Percentiles rank a stretch among this genome's conserved stretches.
Conservation (phyloP, 148 eudicot species). For the Beta vulgaris region DNA sequence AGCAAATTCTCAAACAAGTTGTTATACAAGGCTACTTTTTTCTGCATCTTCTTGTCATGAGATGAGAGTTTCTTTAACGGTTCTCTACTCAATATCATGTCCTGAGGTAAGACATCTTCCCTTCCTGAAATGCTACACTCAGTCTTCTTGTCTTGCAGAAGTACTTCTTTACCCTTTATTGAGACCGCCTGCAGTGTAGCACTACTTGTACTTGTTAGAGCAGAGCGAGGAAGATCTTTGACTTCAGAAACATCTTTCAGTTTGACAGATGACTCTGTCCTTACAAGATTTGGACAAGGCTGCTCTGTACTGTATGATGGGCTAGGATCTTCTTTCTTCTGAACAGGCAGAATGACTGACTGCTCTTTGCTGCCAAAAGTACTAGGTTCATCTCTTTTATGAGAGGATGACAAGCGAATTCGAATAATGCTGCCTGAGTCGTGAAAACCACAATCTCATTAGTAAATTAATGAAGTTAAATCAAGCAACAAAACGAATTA, state of each 20-base stretch:
- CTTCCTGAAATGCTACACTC: too few species aligned
- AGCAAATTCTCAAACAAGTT: conserved; percentile 40
- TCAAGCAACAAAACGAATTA: not conserved
- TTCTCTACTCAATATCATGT: not conserved
- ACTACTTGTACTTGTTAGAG: conserved; percentile 8
- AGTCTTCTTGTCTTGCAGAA: too few species aligned
- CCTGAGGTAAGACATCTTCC: not conserved
- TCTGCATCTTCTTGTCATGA: conserved; percentile 30
- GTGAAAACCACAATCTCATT: not conserved
- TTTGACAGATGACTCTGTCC: not conserved
- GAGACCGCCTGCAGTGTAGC: not conserved
- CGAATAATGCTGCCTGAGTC: conserved; percentile 53
- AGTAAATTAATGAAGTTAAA: not conserved
- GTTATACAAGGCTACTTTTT: conserved; percentile 25
- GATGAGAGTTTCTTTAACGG: conserved; percentile 22
- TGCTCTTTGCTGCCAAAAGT: conserved; percentile 20
- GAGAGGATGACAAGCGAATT: conserved; percentile 40
- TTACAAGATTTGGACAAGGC: conserved; percentile 27
- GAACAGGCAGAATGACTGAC: conserved; percentile 30
- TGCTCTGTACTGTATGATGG: conserved; percentile 8
- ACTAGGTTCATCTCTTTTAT: conserved; percentile 35
- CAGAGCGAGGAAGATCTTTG: conserved; percentile 1
- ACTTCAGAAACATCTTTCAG: not conserved
- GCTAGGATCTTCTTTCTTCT: conserved; percentile 24
- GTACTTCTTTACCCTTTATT: too few species aligned